Evolutionary conservation across 2,329 filamentous ascomycete genomes (phyloP).

Genomic region (Colletotrichum sansevieriae): DNA sequence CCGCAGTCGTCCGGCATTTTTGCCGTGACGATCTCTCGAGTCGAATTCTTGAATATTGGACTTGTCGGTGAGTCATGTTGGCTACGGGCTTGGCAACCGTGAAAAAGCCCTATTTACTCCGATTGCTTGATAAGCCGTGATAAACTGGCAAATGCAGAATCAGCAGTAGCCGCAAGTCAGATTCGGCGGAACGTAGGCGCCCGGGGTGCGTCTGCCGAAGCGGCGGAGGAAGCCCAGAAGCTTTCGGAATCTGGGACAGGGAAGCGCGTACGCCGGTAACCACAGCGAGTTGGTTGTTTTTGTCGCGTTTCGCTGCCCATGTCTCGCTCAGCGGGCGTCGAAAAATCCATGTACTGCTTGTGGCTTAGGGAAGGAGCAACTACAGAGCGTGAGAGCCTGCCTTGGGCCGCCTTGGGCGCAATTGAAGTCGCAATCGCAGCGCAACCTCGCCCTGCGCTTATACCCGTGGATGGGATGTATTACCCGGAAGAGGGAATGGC

Average conservation of each 20-base stretch:
- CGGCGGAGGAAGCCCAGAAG: slow-evolving; percentile 28
- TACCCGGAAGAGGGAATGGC: slow-evolving; percentile 2
- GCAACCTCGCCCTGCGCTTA: slow-evolving; percentile 18
- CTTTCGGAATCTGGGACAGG: slow-evolving; percentile 19
- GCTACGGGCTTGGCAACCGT: slow-evolving; percentile 23
- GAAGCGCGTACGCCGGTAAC: slow-evolving; percentile 16
- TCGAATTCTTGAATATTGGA: not conserved
- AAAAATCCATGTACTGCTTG: not conserved
- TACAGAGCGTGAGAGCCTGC: not conserved
- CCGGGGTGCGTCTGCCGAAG: slow-evolving; percentile 11
- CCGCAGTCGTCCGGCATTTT: not conserved
- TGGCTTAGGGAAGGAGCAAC: slow-evolving; percentile 23
- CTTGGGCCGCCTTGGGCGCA: slow-evolving; percentile 8
- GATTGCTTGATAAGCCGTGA: slow-evolving; percentile 26
- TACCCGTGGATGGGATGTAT: slow-evolving; percentile 2
- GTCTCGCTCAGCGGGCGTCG: not conserved
- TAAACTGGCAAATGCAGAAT: not conserved
- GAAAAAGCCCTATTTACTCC: slow-evolving; percentile 8
- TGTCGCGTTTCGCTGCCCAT: not conserved
- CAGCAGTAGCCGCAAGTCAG: not conserved
- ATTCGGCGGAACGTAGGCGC: not conserved
- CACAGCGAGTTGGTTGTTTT: not conserved
- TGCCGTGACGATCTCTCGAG: not conserved
- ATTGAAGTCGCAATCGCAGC: slow-evolving; percentile 9
- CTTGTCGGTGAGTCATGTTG: slow-evolving; percentile 10